These are phyloP conservation scores for Sanghuangporus baumii DNA, from an alignment of 1,284 basidiomycete genomes.

Conservation along the genomic window DNA sequence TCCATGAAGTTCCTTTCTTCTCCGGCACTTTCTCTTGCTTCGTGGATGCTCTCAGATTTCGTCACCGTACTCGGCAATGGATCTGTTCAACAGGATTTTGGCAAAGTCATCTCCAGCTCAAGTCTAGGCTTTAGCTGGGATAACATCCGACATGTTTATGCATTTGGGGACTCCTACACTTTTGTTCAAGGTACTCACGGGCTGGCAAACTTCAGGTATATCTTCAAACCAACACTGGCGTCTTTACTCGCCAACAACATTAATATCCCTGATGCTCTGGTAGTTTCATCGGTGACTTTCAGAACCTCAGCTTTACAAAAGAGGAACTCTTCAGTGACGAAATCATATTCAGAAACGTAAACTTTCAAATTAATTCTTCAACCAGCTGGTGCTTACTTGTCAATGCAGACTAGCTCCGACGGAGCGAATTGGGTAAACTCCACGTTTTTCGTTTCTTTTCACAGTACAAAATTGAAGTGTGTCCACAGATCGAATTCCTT, in stretches of 20 bases:
- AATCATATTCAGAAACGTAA: conserved; percentile 43
- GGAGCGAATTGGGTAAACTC: conserved; percentile 45
- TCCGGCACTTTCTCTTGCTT: background rate
- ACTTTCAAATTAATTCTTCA: background rate
- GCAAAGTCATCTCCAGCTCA: conserved; percentile 8
- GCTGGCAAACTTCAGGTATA: conserved; percentile 43
- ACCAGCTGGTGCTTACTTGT: background rate
- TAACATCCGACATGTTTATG: conserved; percentile 38
- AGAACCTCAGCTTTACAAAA: conserved; percentile 38
- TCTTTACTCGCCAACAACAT: background rate
- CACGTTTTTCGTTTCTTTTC: background rate
- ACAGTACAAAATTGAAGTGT: background rate
- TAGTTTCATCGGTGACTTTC: conserved; percentile 48
- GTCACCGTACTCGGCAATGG: background rate
- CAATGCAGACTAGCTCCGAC: conserved; percentile 45
- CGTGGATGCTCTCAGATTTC: background rate
- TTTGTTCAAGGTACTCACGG: conserved; percentile 48
- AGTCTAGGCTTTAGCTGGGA: conserved; percentile 34
- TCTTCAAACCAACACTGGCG: background rate
- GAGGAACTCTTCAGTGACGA: conserved; percentile 36
- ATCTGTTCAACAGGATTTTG: background rate
- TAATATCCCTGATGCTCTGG: background rate
- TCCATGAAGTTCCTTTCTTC: background rate
- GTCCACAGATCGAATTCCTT: conserved; percentile 41
- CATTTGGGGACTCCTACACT: conserved; percentile 51